phyloP scores from a whole-genome alignment of 352 stramenopile genomes.

The Pythium biforme region DNA sequence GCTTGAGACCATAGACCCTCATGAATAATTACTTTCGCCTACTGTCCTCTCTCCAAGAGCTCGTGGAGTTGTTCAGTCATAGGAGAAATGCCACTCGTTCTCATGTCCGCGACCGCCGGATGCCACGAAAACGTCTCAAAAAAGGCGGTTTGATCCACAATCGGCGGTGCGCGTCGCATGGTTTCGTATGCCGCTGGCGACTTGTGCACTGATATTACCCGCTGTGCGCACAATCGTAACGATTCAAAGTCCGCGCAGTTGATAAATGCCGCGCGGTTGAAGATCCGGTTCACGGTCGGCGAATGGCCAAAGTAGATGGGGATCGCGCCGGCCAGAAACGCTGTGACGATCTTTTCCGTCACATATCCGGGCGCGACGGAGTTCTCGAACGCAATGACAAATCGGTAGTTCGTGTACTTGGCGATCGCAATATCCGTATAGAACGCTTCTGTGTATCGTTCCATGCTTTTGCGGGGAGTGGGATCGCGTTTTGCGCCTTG shows the following conservation, averaged over 20 bases:
- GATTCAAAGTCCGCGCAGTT: slow-evolving; percentile 43
- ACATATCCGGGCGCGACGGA: slow-evolving; percentile 40
- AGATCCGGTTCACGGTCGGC: slow-evolving; percentile 32
- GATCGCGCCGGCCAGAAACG: slow-evolving; percentile 53
- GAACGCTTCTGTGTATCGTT: not conserved
- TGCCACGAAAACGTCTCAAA: slow-evolving; percentile 45
- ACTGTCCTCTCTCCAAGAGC: too few species aligned
- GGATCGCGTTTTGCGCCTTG: slow-evolving; percentile 22
- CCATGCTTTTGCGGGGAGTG: not conserved
- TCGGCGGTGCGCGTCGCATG: slow-evolving; percentile 32
- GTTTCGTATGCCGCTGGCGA: slow-evolving; percentile 34
- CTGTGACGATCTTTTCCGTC: slow-evolving; percentile 66
- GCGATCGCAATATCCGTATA: slow-evolving; percentile 8
- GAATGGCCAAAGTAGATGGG: slow-evolving; percentile 63
- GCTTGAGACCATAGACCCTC: not conserved
- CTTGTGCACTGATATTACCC: slow-evolving; percentile 39
- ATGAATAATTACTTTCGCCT: not conserved
- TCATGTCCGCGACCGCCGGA: slow-evolving; percentile 24
- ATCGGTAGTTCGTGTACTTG: slow-evolving; percentile 38
- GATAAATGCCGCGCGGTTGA: slow-evolving; percentile 55
- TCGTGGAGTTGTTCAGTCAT: not conserved
- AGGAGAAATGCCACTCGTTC: not conserved
- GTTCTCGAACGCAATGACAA: slow-evolving; percentile 77
- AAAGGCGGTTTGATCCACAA: slow-evolving; percentile 37
- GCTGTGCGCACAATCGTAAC: slow-evolving; percentile 35